These are phyloP conservation scores for Wickerhamomyces tratensis DNA, from an alignment of 805 yeast genomes.

Conservation along the genomic window DNA sequence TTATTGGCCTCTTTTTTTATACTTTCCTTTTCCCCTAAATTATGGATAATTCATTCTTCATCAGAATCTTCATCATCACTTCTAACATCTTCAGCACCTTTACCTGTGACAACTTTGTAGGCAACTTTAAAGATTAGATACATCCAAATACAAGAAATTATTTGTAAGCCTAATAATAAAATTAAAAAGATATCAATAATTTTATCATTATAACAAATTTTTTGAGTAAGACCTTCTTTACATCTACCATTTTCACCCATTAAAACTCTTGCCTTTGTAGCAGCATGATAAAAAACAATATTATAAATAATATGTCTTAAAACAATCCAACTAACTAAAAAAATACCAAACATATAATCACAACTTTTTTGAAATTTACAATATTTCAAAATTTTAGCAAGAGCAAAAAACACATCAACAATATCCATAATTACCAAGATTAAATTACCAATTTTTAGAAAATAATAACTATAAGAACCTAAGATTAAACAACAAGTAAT, in stretches of 20 bases:
- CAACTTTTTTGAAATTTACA: slow-evolving; percentile 50
- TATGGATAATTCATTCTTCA: background rate
- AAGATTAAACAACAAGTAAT: slow-evolving; percentile 58
- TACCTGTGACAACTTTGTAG: slow-evolving; percentile 57
- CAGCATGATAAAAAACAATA: slow-evolving; percentile 53
- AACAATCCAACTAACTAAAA: slow-evolving; percentile 59
- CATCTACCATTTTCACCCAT: slow-evolving; percentile 37
- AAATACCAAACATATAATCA: slow-evolving; percentile 59
- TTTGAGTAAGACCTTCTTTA: slow-evolving; percentile 18
- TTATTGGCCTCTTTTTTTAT: too few species aligned
- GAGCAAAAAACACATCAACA: slow-evolving; percentile 62
- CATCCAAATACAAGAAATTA: slow-evolving; percentile 65
- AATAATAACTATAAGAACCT: slow-evolving; percentile 68
- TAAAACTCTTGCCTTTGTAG: slow-evolving; percentile 31
- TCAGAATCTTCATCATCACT: slow-evolving; percentile 63
- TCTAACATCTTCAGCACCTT: slow-evolving; percentile 78
- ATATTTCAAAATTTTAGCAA: slow-evolving; percentile 73
- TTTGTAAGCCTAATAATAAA: slow-evolving; percentile 57
- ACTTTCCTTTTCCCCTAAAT: too few species aligned
- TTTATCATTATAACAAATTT: slow-evolving; percentile 40
- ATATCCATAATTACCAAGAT: slow-evolving; percentile 76
- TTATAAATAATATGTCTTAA: slow-evolving; percentile 69
- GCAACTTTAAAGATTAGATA: slow-evolving; percentile 64
- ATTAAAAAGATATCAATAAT: slow-evolving; percentile 36
- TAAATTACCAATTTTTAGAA: slow-evolving; percentile 69